Evolutionary conservation across 768 basidiomycete species (phyloP), one percentile per base, ranked within the genome.

Genomic region (Xerocomellus intermedius): DNA sequence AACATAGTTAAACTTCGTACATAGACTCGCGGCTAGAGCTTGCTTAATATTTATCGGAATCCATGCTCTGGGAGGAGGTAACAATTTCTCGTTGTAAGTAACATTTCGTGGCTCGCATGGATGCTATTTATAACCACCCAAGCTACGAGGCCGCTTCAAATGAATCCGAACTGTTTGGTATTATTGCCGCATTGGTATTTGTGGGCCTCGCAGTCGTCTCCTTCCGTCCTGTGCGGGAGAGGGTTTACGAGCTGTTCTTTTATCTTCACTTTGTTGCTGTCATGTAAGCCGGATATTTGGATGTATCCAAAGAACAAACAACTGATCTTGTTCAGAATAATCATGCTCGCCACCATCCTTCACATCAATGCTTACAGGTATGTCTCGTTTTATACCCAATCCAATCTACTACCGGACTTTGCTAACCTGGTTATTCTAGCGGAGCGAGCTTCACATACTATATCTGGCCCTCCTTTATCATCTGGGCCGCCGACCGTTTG

Each of bases 401-500:
- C 16, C 6, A 21, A 32, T 38, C 19, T 6, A 42, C 26, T 16
- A 14, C 16, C 2, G 10, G 8, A 42, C 32, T 41, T n/a, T 10
- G 24, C 54, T 55, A 6, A 65, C 43, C 19, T 13, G 22, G 5
- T 16, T 19, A 12, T n/a, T 19, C n/a, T 36, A 73, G 72, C 16
- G 58, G 61, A 6, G 42, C 36, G 12, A 52, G 4, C 19, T 55
- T 60, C 51, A 50, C 64, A 14, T 39, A 56, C 13, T 79, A 74
- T 51, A 61, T 82, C 28, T 84, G 79, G 77, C 81, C 82, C 4
- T 68, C 77, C 0, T 74, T 85, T 58, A 50, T 79, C 48, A 56
- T 85, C 56, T 84, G 82, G 83, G 80, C 73, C 3, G 55, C 82
- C 21, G 83, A 85, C 57, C 75, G 80, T 39, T 52, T 75, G 30